Percentiles rank a stretch among this genome's conserved stretches.
These are phyloP conservation scores for Scenedesmus sp. DNA, from an alignment of 163 green algal genomes.

Conservation along the genomic window DNA sequence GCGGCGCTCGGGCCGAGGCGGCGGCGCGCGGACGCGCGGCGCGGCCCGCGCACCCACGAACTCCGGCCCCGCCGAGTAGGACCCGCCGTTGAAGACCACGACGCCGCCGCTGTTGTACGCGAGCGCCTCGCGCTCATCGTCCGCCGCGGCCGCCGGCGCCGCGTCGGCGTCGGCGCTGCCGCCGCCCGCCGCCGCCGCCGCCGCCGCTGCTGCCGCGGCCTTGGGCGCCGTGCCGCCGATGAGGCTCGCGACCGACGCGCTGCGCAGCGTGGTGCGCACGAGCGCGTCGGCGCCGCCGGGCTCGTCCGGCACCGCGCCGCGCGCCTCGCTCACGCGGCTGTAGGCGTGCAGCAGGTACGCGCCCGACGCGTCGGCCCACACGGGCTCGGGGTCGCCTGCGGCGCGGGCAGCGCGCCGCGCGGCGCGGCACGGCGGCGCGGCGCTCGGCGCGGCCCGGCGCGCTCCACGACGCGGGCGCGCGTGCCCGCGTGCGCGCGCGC, in stretches of 20 bases:
- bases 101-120: slow-evolving; percentile 54
- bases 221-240: slow-evolving; percentile 8
- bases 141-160: slow-evolving; percentile 1
- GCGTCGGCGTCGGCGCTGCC: background rate
- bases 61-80: slow-evolving; percentile 62
- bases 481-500: background rate
- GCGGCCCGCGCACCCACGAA: slow-evolving; percentile 60
- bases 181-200: background rate
- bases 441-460: too few relatives aligned
- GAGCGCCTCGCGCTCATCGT: slow-evolving; percentile 59
- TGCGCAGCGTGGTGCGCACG: slow-evolving; percentile 21
- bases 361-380: slow-evolving; percentile 49
- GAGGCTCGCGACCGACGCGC: slow-evolving; percentile 15
- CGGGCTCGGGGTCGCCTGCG: slow-evolving; percentile 54
- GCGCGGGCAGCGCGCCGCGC: too few relatives aligned
- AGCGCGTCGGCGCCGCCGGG: slow-evolving; percentile 1
- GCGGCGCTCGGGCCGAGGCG: too few relatives aligned
- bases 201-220: background rate
- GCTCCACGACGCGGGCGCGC: too few relatives aligned
- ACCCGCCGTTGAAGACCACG: slow-evolving; percentile 61
- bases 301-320: slow-evolving; percentile 12
- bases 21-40: too few relatives aligned
- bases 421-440: background rate
- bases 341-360: slow-evolving; percentile 57
- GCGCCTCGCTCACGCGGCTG: slow-evolving; percentile 41